phyloP scores from a whole-genome alignment of 2,329 filamentous ascomycete genomes.

The Colletotrichum sp. region DNA sequence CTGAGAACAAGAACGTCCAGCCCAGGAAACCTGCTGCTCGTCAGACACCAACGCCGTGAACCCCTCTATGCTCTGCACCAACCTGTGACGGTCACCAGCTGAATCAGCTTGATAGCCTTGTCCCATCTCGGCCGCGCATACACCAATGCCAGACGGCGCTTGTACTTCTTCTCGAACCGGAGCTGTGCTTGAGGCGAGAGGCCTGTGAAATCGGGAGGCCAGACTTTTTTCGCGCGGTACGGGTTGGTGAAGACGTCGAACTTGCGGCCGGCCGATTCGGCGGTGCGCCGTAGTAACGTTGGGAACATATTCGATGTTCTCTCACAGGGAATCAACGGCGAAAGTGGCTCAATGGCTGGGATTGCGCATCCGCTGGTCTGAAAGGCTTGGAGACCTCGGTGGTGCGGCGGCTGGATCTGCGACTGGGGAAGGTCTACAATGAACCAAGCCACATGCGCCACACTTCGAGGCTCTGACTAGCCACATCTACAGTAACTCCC shows the following conservation, averaged over 20 bases:
- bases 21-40: conserved; percentile 36
- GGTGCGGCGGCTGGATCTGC: neutral
- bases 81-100: conserved; percentile 65
- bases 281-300: conserved; percentile 33
- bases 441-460: neutral
- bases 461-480: neutral
- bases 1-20: conserved; percentile 45
- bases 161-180: conserved; percentile 79
- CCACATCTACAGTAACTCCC: neutral
- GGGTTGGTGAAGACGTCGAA: conserved; percentile 55
- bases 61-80: conserved; percentile 28
- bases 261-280: conserved; percentile 19
- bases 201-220: conserved; percentile 78
- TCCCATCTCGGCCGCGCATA: conserved; percentile 68
- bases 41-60: conserved; percentile 6
- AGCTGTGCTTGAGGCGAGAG: conserved; percentile 77
- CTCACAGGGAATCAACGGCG: neutral
- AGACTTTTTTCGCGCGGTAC: conserved; percentile 72
- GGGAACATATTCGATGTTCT: conserved; percentile 34
- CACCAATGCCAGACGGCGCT: conserved; percentile 69
- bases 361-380: no score
- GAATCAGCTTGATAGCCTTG: conserved; percentile 68
- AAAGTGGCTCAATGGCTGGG: neutral
- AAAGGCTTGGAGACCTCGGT: neutral
- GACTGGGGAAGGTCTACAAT: neutral